Evolutionary conservation across 75 land plant species (phyloP), one percentile per base, ranked within the genome.

Genomic region (Picea glauca): DNA sequence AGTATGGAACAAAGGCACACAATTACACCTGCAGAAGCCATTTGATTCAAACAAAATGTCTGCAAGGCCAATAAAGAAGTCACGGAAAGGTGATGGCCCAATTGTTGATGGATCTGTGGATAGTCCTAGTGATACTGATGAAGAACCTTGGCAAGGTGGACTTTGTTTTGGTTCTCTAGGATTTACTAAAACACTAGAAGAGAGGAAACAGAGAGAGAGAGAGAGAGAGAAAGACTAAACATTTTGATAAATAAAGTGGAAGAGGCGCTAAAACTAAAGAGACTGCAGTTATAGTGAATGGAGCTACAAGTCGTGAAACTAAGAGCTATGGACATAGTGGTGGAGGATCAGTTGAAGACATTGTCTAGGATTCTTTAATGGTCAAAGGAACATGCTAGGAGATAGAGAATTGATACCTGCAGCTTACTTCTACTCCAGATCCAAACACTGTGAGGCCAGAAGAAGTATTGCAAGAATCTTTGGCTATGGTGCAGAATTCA

Each of bases 371-470:
- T 67, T 14, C 87, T 1, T 84, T 58, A 96, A 76, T 87, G 26
- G 26, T 26, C 26, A 26, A 26, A 26, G 26, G 26, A 26, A 26
- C 26, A 26, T 26, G 26, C 26, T 0, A 26, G 0, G 26, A 26
- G 26, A 26, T 26, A 26, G 26, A 26, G 26, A 26, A 26, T 26
- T 26, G 93, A 60, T 96, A 96, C 78, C 74, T 96, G 80, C 88
- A 98, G 21, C 91, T 96, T 78, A 96, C 99, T 63, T 96, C 98
- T 83, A 95, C 98, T 18, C 99, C 99, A 62, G 99, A 96, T 92
- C 99, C 99, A 23, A 77, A 86, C 61, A 94, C 93, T 58, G 99
- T 95, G 88, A 89, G 99, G 60, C 99, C 99, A 9, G 99, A 94
- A 84, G 99, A 94, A 60, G 92, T 97, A 0, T 80, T 97, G 74